Conservation (phyloP, 1,139 yeast species). For the Kodamaea arcana region DNA sequence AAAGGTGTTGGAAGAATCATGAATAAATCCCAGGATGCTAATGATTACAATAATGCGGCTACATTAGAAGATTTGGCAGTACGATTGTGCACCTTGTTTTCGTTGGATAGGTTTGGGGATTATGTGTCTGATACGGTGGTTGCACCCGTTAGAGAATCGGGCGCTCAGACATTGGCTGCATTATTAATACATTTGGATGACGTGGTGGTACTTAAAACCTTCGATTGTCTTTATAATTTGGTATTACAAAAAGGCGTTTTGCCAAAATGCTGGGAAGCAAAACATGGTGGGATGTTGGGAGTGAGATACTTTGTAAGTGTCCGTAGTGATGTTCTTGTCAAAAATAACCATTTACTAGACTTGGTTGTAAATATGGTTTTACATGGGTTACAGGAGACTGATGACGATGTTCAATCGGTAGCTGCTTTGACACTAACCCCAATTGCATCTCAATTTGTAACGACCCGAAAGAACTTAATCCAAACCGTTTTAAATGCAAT, state of each 20-base stretch:
- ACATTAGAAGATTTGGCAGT: conserved; percentile 89
- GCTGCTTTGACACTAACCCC: conserved; percentile 93
- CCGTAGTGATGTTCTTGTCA: conserved; percentile 69
- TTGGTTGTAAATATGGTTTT: conserved; percentile 80
- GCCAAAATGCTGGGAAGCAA: conserved; percentile 84
- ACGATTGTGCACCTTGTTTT: conserved; percentile 79
- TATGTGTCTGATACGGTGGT: conserved; percentile 97
- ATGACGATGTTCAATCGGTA: conserved; percentile 96
- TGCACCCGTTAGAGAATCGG: conserved; percentile 96
- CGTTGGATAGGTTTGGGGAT: conserved; percentile 94
- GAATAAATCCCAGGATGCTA: conserved; percentile 58
- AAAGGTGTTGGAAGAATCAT: conserved; percentile 78
- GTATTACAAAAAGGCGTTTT: conserved; percentile 60
- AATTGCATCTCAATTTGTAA: conserved; percentile 78
- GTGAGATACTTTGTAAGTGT: conserved; percentile 89
- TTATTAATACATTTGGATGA: conserved; percentile 64
- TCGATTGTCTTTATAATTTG: conserved; percentile 60
- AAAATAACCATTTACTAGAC: conserved; percentile 57
- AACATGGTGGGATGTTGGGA: conserved; percentile 97
- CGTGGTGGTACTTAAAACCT: conserved; percentile 55
- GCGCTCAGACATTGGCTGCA: conserved; percentile 93
- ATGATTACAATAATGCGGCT: conserved; percentile 58
- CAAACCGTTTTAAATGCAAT: conserved; percentile 68
- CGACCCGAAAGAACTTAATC: conserved; percentile 56
- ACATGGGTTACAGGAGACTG: conserved; percentile 77